Conservation (phyloP, 257 asterid genomes). For the Jaltomata sinuosa region DNA sequence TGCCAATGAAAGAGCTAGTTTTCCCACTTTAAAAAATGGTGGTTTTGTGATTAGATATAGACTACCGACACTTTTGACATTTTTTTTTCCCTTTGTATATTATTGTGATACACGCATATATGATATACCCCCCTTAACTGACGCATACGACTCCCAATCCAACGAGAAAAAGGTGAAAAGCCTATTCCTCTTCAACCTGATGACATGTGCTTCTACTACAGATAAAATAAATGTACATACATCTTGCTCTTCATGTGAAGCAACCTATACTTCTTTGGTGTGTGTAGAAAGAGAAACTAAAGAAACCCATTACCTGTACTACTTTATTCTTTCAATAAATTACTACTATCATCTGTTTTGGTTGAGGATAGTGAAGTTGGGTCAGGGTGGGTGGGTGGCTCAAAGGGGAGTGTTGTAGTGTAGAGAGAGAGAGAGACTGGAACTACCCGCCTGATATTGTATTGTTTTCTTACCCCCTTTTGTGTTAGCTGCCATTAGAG, state of each 20-base stretch:
- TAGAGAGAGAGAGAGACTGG: no score
- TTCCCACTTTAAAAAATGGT: background rate
- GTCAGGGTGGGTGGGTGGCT: background rate
- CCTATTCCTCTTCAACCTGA: background rate
- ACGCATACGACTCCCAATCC: background rate
- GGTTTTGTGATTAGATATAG: background rate
- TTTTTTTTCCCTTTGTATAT: background rate
- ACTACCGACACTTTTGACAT: background rate
- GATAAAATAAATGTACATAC: no score
- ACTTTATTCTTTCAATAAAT: background rate
- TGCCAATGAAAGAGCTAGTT: background rate
- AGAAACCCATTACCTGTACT: constrained; percentile 5
- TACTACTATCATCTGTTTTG: background rate
- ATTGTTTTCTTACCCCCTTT: background rate
- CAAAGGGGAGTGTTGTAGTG: background rate
- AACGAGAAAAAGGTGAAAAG: no score
- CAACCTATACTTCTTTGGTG: constrained; percentile 27
- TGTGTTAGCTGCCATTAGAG: background rate
- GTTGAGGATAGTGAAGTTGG: background rate
- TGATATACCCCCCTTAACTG: no score
- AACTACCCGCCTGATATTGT: background rate
- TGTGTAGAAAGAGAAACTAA: background rate
- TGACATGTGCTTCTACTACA: background rate
- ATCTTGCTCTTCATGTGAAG: constrained; percentile 32
- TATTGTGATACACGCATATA: no score